Base-by-base conservation (phyloP, 495 filamentous ascomycete species). In the Neurospora sp. region DNA sequence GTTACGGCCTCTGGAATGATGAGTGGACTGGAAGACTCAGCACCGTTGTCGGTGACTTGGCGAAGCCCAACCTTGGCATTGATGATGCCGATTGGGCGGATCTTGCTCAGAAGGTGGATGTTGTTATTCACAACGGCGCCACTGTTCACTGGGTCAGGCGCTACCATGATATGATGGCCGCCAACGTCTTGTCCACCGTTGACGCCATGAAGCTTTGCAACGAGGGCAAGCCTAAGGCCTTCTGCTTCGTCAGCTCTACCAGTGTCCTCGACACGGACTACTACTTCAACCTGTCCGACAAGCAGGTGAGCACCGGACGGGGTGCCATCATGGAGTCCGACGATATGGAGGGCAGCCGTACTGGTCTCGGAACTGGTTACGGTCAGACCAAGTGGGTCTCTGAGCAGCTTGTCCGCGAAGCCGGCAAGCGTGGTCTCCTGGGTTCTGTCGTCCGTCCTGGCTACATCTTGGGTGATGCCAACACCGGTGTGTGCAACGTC, bases 41-140 rank as follows among this genome's bases (percentile, higher is more conserved):
- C 70, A 88, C 87, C 53, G 87, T 96, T 1, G 83, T 88, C 22
- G 95, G 95, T 70, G 89, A 94, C 77, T 83, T 98, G 2, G 87
- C 88, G 11, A 85, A 91, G 73, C 88, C 91, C 12, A 85, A 87
- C 4, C 88, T 98, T 3, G 94, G 96, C 20, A 75, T 98, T 6
- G 83, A 85, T 35, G 85, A 88, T 7, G 80, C 80, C 0, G 82
- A 81, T 2, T 97, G 91, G 92, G 80, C 92, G 44, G 82, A 76
- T 27, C 77, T 98, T 3, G 83, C 87, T 1, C 77, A 90, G 11
- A 84, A 88, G 71, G 91, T 91, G 0, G 93, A 97, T 78, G 83
- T 94, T 0, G 85, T 98, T 11, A 91, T 98, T 69, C 95, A 97
- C 83, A 98, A 98, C 77, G 95, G 94, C 66, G 96, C 96, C 5